Base-by-base conservation (phyloP, 2,329 filamentous ascomycete species). In the Pseudogymnoascus sp. region DNA sequence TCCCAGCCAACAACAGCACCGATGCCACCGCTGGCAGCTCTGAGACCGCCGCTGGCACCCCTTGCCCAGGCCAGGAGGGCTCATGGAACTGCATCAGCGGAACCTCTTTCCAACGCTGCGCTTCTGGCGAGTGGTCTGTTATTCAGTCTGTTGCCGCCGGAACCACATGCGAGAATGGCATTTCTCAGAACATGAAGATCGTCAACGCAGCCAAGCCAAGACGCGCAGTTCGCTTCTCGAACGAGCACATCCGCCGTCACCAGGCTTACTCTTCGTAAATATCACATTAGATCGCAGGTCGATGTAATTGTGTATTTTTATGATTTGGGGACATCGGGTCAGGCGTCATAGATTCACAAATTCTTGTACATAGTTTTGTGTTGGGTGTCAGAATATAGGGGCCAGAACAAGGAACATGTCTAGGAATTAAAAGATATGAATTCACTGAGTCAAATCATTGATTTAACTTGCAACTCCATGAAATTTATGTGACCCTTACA, bases 21-120 rank as follows among this genome's bases (percentile, higher is more conserved):
- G 67, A 65, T n/a, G 66, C 68, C 14, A 66, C 66, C 8, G 62
- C 66, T 21, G 63, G 65, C 4, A 65, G 66, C 10, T 60, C 63
- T 29, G 66, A 64, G 3, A 62, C 69, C 16, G 55, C 76, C 23
- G 67, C 78, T 1, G 81, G 81, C 38, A 70, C 77, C 16, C 72
- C 78, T 0, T 84, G 82, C 71, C 67, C 75, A 10, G 55, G 79
- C 67, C 68, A 74, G 6, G 80, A 83, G 52, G 82, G 82, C 1
- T 69, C 71, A 10, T 85, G 79, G 78, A 83, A 83, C 74, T 85
- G 82, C 66, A 73, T 83, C 6, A 73, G 70, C 0, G 80, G 81
- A 12, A 73, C 69, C 1, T 76, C 77, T 0, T 85, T 78, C 77
- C 81, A 84, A 71, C 81, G 80, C 58, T 85, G 82, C 63, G 82